Percentiles rank a stretch among this genome's conserved stretches.
Conservation (phyloP, 441 rosid genomes). For the Arabidopsis lyrata region DNA sequence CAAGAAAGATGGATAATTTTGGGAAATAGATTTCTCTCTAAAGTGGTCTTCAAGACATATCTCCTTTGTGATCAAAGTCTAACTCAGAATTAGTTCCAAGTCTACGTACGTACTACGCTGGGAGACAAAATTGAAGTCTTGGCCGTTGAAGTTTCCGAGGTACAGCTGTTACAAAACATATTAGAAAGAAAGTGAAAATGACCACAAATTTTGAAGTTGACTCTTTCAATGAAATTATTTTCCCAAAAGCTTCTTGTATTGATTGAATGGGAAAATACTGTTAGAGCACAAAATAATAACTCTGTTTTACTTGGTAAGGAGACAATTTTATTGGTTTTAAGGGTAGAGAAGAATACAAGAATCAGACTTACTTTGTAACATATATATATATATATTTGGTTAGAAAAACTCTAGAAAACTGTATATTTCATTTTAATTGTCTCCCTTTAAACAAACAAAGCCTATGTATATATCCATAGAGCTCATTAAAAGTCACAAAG, state of each 20-base stretch:
- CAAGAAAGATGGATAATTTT: constrained; percentile 13
- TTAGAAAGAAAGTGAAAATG: neutral
- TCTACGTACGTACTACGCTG: constrained; percentile 21
- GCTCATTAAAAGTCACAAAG: too few relatives aligned
- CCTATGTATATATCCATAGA: too few relatives aligned
- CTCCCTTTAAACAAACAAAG: too few relatives aligned
- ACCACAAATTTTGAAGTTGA: constrained; percentile 2
- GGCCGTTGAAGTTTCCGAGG: neutral
- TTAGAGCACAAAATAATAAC: too few relatives aligned
- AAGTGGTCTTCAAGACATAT: neutral
- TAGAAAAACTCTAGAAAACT: too few relatives aligned
- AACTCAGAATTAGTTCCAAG: constrained; percentile 21
- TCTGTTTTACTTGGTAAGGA: too few relatives aligned
- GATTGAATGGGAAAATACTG: neutral
- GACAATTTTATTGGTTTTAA: too few relatives aligned
- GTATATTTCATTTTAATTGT: too few relatives aligned
- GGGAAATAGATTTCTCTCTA: neutral
- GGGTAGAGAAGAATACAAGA: neutral
- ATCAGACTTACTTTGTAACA: neutral
- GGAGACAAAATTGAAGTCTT: constrained; percentile 3
- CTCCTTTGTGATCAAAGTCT: constrained; percentile 3
- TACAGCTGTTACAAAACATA: neutral
- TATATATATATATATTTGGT: too few relatives aligned
- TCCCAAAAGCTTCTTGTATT: neutral
- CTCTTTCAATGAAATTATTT: neutral